Evolutionary conservation across 2,329 filamentous ascomycete genomes (phyloP).

Genomic region (Ilyonectria mors-panacis): DNA sequence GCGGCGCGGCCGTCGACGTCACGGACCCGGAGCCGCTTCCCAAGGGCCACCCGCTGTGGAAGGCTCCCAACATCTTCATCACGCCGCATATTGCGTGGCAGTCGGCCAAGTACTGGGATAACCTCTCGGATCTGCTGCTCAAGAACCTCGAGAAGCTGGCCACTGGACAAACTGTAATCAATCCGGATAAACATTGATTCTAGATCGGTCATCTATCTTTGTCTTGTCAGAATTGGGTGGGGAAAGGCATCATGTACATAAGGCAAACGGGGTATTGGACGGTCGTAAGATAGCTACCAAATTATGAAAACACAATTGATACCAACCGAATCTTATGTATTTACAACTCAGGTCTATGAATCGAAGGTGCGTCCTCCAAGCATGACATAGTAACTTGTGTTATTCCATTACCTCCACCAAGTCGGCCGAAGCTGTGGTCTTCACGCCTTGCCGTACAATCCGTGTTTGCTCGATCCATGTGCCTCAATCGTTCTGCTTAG

Average conservation of each 20-base stretch:
- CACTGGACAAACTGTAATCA: conserved; percentile 49
- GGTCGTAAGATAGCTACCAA: background rate
- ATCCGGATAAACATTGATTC: conserved; percentile 30
- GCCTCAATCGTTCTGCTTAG: too few relatives aligned
- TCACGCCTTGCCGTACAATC: too few relatives aligned
- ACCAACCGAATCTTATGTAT: too few relatives aligned
- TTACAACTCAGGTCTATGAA: too few relatives aligned
- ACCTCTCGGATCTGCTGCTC: conserved; percentile 47
- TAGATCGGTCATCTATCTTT: background rate
- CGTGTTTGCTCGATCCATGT: too few relatives aligned
- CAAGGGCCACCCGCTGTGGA: conserved; percentile 74
- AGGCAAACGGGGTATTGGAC: too few relatives aligned
- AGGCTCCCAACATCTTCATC: conserved; percentile 74
- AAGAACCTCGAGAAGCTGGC: conserved; percentile 50
- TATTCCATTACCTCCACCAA: too few relatives aligned
- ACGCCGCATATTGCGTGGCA: conserved; percentile 58
- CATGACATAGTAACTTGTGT: too few relatives aligned
- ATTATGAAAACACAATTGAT: background rate
- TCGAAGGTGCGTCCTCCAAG: too few relatives aligned
- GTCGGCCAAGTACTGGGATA: conserved; percentile 47
- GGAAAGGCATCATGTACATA: background rate
- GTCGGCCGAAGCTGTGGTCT: too few relatives aligned
- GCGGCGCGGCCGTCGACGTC: conserved; percentile 79
- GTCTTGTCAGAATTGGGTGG: background rate
- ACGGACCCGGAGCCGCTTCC: conserved; percentile 81